Evolutionary conservation across 306 rosid genomes (phyloP).

Genomic region (Senna tora): DNA sequence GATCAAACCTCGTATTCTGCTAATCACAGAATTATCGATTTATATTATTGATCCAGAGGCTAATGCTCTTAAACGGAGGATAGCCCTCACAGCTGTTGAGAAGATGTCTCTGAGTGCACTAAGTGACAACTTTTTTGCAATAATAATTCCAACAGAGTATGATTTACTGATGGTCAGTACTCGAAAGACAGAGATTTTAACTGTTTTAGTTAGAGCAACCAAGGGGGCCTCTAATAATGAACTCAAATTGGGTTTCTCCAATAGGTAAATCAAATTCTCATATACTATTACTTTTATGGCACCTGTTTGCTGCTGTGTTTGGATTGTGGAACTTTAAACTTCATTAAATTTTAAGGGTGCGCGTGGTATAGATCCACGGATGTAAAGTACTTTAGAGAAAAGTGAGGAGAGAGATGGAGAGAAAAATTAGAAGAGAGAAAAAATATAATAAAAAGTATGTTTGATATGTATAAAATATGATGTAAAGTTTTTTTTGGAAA

Average conservation of each 20-base stretch:
- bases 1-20: slow-evolving; percentile 65
- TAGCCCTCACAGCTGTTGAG: slow-evolving; percentile 69
- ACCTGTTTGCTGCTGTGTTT: no score
- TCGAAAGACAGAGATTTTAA: slow-evolving; percentile 77
- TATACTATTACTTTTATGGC: background rate
- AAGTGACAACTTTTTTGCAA: slow-evolving; percentile 66
- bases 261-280: slow-evolving; percentile 54
- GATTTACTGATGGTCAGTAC: slow-evolving; percentile 84
- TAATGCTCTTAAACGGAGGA: slow-evolving; percentile 66
- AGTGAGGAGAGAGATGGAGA: no score
- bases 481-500: no score
- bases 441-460: no score
- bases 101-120: slow-evolving; percentile 73
- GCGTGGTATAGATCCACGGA: no score
- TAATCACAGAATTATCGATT: slow-evolving; percentile 70
- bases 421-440: no score
- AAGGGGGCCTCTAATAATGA: slow-evolving; percentile 57
- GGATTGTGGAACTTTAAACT: no score
- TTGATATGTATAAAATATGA: no score
- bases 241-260: slow-evolving; percentile 66
- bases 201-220: slow-evolving; percentile 61
- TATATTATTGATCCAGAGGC: slow-evolving; percentile 72
- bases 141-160: slow-evolving; percentile 66
- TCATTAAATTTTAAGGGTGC: no score
- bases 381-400: no score